phyloP scores from a whole-genome alignment of 2,329 filamentous ascomycete species.

The Alternaria longipes region DNA sequence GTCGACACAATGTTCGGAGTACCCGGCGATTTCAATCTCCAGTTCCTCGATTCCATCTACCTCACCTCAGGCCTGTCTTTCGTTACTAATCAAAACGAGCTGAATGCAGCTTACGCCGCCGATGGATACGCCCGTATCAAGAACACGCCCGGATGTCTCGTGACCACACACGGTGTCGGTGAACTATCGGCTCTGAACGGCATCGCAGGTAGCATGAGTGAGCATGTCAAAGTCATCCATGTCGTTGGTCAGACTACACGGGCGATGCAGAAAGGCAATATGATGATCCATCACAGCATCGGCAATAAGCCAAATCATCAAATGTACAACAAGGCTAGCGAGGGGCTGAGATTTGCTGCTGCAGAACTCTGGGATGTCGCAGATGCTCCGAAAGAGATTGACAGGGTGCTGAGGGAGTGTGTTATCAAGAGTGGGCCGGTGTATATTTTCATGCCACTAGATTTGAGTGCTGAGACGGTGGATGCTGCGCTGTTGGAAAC shows the following conservation, averaged over 20 bases:
- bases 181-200: constrained; percentile 58
- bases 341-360: constrained; percentile 49
- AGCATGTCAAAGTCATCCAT: constrained; percentile 57
- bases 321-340: constrained; percentile 53
- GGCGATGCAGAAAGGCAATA: constrained; percentile 52
- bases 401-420: constrained; percentile 55
- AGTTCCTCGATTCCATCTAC: constrained; percentile 56
- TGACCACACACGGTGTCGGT: constrained; percentile 70
- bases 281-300: constrained; percentile 60
- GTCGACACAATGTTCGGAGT: constrained; percentile 55
- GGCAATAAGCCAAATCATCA: constrained; percentile 54
- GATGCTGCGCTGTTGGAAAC: constrained; percentile 46
- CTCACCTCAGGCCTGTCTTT: constrained; percentile 52
- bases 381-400: constrained; percentile 54
- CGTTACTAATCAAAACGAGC: constrained; percentile 66
- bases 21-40: constrained; percentile 58
- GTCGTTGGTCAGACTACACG: constrained; percentile 57
- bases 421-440: constrained; percentile 55
- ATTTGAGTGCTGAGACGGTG: constrained; percentile 52
- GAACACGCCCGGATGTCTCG: constrained; percentile 58
- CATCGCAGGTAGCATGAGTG: constrained; percentile 55
- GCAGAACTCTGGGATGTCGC: constrained; percentile 54
- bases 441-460: constrained; percentile 57
- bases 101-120: constrained; percentile 66
- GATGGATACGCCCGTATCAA: constrained; percentile 68